Percentiles rank a stretch among this genome's conserved stretches.
Conservation (phyloP, 2,329 filamentous ascomycete genomes). For the Xylariaceae sp. region DNA sequence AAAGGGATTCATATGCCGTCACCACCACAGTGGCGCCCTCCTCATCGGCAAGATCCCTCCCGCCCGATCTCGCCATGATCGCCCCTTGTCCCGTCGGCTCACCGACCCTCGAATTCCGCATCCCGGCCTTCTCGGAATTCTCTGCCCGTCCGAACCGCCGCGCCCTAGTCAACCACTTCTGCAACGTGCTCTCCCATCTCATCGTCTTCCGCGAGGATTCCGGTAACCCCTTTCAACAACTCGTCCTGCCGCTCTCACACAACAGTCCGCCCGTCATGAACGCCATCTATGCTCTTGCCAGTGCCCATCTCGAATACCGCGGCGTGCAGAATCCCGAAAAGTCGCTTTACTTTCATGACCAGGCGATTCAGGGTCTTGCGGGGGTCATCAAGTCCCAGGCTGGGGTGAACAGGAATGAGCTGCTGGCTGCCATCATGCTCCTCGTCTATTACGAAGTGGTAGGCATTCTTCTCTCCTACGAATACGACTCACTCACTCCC, state of each 20-base stretch:
- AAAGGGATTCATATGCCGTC: constrained; percentile 20
- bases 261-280: constrained; percentile 62
- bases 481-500: no score
- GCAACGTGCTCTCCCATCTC: constrained; percentile 58
- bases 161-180: constrained; percentile 56
- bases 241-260: constrained; percentile 55
- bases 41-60: constrained; percentile 25
- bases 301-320: constrained; percentile 72
- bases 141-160: constrained; percentile 49
- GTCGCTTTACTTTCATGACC: constrained; percentile 54
- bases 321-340: constrained; percentile 49
- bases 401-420: constrained; percentile 48
- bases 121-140: constrained; percentile 53
- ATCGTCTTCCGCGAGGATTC: constrained; percentile 59
- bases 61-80: constrained; percentile 38
- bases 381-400: constrained; percentile 50
- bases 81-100: constrained; percentile 36
- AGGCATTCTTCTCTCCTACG: constrained; percentile 26
- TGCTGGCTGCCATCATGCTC: constrained; percentile 56
- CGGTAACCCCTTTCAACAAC: constrained; percentile 57
- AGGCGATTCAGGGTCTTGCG: constrained; percentile 53
- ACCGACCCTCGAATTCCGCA: constrained; percentile 45
- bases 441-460: constrained; percentile 60
- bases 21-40: constrained; percentile 16
- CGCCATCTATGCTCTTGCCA: constrained; percentile 76